Conservation (phyloP, 164 flowering plant species). For the Platanus orientalis region DNA sequence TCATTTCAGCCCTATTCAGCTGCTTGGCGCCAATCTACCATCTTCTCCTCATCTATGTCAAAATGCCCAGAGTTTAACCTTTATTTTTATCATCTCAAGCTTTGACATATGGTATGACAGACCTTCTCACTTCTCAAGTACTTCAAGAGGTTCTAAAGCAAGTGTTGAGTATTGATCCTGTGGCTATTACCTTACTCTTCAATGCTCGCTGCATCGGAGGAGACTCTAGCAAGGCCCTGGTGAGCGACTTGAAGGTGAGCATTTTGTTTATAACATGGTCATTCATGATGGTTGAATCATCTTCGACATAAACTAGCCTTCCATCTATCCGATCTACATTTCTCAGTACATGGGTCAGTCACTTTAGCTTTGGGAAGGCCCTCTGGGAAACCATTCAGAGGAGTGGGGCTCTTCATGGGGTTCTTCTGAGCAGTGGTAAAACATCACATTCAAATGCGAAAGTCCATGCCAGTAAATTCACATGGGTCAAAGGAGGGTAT, state of each 20-base stretch:
- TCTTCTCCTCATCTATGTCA: too few species aligned
- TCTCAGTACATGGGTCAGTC: slow-evolving; percentile 36
- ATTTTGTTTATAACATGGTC: slow-evolving; percentile 32
- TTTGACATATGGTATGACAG: too few species aligned
- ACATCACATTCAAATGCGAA: slow-evolving; percentile 14
- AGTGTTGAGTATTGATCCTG: too few species aligned
- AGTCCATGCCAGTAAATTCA: too few species aligned
- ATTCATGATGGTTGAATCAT: slow-evolving; percentile 35
- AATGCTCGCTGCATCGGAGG: slow-evolving; percentile 43
- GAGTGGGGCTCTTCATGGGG: slow-evolving; percentile 24
- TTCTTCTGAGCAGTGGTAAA: slow-evolving; percentile 34
- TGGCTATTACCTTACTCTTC: slow-evolving; percentile 19
- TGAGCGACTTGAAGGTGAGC: slow-evolving; percentile 50
- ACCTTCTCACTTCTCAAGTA: too few species aligned
- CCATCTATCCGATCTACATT: slow-evolving; percentile 66
- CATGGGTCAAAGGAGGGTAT: too few species aligned
- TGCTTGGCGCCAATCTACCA: too few species aligned
- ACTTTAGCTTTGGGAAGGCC: slow-evolving; percentile 33
- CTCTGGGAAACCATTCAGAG: slow-evolving; percentile 45
- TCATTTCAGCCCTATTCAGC: too few species aligned
- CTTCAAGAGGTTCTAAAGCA: too few species aligned
- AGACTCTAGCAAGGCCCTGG: slow-evolving; percentile 46
- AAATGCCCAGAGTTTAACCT: too few species aligned
- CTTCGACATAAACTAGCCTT: slow-evolving; percentile 39
- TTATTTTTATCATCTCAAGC: too few species aligned